These are phyloP conservation scores for Neonectria sp. DNA, from an alignment of 2,329 filamentous ascomycete genomes.

Conservation along the genomic window DNA sequence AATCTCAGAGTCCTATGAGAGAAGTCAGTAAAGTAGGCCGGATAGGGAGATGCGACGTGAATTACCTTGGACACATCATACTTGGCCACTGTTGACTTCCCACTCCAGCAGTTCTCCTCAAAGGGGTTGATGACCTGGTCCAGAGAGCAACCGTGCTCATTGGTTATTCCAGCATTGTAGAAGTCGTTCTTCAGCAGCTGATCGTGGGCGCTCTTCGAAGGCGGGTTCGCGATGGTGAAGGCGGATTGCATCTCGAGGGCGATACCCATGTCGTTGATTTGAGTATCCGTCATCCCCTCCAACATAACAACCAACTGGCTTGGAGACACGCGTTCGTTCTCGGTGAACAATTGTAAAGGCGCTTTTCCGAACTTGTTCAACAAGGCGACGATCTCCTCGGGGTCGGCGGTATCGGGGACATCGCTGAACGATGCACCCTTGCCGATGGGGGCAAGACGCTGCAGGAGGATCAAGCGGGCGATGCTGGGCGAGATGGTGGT, in stretches of 20 bases:
- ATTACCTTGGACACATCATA: constrained; percentile 62
- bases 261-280: constrained; percentile 61
- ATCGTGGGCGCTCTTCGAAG: constrained; percentile 59
- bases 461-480: constrained; percentile 71
- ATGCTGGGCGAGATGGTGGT: constrained; percentile 67
- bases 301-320: constrained; percentile 73
- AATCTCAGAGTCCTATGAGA: constrained; percentile 55
- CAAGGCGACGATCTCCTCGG: constrained; percentile 66
- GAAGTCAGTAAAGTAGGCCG: constrained; percentile 39
- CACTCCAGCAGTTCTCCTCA: constrained; percentile 62
- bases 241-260: constrained; percentile 56
- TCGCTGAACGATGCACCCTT: constrained; percentile 65
- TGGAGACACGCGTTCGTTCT: constrained; percentile 51
- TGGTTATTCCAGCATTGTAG: constrained; percentile 55
- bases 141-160: constrained; percentile 56
- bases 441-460: constrained; percentile 65
- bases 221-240: constrained; percentile 66
- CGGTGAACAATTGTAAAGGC: constrained; percentile 65
- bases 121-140: constrained; percentile 59
- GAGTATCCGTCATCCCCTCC: constrained; percentile 67
- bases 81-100: constrained; percentile 58
- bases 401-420: constrained; percentile 57
- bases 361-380: constrained; percentile 74
- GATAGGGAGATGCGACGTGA: not conserved
- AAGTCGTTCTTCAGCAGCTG: constrained; percentile 61